These are phyloP conservation scores for Hura crepitans DNA, from an alignment of 441 rosid species.

Conservation along the genomic window DNA sequence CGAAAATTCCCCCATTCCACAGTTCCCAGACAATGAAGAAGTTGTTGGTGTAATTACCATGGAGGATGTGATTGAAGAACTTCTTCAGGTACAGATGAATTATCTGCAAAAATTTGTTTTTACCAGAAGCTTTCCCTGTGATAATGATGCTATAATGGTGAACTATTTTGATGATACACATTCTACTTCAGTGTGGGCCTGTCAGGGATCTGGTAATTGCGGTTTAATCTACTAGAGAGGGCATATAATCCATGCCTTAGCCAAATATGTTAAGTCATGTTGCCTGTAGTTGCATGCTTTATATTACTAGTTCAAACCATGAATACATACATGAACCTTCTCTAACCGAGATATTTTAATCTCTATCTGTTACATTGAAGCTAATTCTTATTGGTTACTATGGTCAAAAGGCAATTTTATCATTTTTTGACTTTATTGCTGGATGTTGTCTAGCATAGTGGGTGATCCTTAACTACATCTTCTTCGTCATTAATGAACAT, in stretches of 20 bases:
- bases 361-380: no score
- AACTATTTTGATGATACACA: not conserved
- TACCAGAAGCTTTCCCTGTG: not conserved
- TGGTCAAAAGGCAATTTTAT: no score
- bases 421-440: no score
- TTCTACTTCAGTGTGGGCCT: not conserved
- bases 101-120: not conserved
- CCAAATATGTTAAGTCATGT: not conserved
- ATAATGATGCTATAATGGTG: not conserved
- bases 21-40: slow-evolving; percentile 56
- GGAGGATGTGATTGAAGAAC: slow-evolving; percentile 96
- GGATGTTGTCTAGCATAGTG: no score
- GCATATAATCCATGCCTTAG: not conserved
- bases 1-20: slow-evolving; percentile 62
- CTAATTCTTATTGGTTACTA: no score
- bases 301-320: not conserved
- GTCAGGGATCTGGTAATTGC: not conserved
- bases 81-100: slow-evolving; percentile 28
- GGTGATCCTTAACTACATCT: no score
- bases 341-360: no score
- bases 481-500: no score
- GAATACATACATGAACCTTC: no score
- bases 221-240: not conserved
- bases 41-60: slow-evolving; percentile 84
- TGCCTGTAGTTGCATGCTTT: not conserved